These are phyloP conservation scores for Dryas alaskensis DNA, from an alignment of 306 rosid species.

Conservation along the genomic window DNA sequence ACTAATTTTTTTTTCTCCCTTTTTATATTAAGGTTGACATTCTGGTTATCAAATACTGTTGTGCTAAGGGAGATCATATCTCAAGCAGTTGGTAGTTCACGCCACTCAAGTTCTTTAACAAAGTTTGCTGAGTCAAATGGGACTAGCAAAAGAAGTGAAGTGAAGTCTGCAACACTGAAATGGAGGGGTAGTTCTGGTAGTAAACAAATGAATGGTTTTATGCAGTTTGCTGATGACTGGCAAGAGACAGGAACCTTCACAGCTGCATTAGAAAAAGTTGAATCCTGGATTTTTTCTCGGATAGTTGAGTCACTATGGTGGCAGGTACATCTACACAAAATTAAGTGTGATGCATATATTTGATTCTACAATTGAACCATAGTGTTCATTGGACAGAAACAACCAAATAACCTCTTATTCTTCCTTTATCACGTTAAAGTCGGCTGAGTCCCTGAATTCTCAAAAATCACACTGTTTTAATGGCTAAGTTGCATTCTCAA, in stretches of 20 bases:
- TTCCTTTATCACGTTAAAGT: not conserved
- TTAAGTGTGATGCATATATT: not conserved
- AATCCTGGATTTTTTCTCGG: conserved; percentile 96
- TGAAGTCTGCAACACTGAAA: conserved; percentile 43
- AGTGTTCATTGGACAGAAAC: conserved; percentile 12
- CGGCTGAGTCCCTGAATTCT: not conserved
- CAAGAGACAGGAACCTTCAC: conserved; percentile 88
- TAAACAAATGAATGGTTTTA: conserved; percentile 50
- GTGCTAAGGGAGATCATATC: conserved; percentile 78
- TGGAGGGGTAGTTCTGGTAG: conserved; percentile 51
- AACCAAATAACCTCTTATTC: not conserved
- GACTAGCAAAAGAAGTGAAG: conserved; percentile 42
- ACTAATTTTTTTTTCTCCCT: conserved; percentile 25
- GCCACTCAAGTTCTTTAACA: conserved; percentile 43
- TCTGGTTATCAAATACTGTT: conserved; percentile 84
- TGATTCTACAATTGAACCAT: conserved; percentile 18
- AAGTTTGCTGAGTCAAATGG: conserved; percentile 52
- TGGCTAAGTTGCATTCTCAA: not conserved
- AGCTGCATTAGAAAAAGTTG: conserved; percentile 72
- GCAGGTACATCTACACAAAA: conserved; percentile 62
- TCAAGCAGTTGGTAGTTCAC: conserved; percentile 67
- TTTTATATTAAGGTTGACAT: conserved; percentile 62
- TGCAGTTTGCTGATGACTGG: conserved; percentile 67
- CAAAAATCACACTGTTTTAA: not conserved
- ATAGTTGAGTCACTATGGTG: conserved; percentile 98